Conservation (phyloP, 805 yeast species). For the Metschnikowia reukaufii region DNA sequence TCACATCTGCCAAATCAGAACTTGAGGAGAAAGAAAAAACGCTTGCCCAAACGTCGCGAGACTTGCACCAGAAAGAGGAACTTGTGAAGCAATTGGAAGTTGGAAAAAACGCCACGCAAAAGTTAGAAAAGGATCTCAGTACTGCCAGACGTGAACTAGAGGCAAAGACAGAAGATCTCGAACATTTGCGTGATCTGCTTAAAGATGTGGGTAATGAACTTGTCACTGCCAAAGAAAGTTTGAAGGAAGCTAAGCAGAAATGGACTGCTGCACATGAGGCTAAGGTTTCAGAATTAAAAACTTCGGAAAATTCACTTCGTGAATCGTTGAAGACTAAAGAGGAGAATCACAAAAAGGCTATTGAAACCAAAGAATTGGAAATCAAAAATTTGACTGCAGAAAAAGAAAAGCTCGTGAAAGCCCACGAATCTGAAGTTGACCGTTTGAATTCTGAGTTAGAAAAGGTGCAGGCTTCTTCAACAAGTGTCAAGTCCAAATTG, state of each 20-base stretch:
- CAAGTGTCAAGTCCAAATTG: constrained; percentile 23
- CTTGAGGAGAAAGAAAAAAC: constrained; percentile 20
- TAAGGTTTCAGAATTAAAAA: constrained; percentile 14
- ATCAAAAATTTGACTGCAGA: background rate
- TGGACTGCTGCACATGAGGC: constrained; percentile 17
- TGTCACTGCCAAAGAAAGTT: constrained; percentile 57
- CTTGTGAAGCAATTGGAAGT: constrained; percentile 5
- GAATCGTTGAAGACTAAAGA: constrained; percentile 20
- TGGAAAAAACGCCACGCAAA: constrained; percentile 7
- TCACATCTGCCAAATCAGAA: background rate
- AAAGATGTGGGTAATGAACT: constrained; percentile 76
- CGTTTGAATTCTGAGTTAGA: constrained; percentile 8
- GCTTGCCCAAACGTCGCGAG: constrained; percentile 16
- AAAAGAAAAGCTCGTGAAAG: background rate
- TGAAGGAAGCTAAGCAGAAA: constrained; percentile 18
- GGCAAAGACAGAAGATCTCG: constrained; percentile 58
- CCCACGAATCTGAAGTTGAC: background rate
- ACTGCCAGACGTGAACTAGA: constrained; percentile 13
- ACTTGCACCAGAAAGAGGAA: background rate
- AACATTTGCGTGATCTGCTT: constrained; percentile 71
- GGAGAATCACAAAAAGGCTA: constrained; percentile 15
- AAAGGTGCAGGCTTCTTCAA: background rate
- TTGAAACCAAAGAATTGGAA: background rate
- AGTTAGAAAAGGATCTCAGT: constrained; percentile 7
- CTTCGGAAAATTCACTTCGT: constrained; percentile 12